Percentiles rank a stretch among this genome's conserved stretches.
Evolutionary conservation across 345 rosid species (phyloP).

Genomic region (Sonneratia caseolaris): DNA sequence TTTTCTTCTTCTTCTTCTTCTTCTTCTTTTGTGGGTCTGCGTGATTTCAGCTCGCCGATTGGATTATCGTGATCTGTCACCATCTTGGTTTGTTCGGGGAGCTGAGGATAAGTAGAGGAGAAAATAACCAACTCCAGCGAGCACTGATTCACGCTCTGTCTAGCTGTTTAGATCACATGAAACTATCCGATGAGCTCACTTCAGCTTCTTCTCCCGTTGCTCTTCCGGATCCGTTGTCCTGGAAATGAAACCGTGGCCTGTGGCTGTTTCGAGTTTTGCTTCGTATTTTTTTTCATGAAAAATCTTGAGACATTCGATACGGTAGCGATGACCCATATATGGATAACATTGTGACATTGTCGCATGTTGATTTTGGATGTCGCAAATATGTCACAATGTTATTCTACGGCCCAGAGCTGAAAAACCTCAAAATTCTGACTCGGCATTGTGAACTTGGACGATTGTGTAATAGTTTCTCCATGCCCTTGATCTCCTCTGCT

Average conservation of each 20-base stretch:
- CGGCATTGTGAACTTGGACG: background rate
- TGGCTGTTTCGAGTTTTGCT: background rate
- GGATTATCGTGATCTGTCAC: background rate
- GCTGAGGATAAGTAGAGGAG: background rate
- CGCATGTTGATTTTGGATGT: too few species aligned
- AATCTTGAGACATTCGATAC: background rate
- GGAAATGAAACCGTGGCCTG: background rate
- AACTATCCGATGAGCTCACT: background rate
- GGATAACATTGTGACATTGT: too few species aligned
- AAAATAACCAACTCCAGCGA: background rate
- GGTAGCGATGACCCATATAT: background rate
- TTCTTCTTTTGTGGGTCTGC: background rate
- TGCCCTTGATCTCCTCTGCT: background rate
- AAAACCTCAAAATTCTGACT: background rate
- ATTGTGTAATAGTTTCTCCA: background rate
- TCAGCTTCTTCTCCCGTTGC: background rate
- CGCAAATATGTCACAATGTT: too few species aligned
- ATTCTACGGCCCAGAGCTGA: background rate
- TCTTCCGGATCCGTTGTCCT: background rate
- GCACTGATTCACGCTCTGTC: background rate
- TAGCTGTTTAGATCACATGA: background rate
- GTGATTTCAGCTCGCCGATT: background rate
- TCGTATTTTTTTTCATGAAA: background rate
- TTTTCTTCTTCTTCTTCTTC: background rate
- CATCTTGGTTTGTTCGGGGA: background rate